phyloP scores from a whole-genome alignment of 768 basidiomycete species.

The Trametes coccinea region DNA sequence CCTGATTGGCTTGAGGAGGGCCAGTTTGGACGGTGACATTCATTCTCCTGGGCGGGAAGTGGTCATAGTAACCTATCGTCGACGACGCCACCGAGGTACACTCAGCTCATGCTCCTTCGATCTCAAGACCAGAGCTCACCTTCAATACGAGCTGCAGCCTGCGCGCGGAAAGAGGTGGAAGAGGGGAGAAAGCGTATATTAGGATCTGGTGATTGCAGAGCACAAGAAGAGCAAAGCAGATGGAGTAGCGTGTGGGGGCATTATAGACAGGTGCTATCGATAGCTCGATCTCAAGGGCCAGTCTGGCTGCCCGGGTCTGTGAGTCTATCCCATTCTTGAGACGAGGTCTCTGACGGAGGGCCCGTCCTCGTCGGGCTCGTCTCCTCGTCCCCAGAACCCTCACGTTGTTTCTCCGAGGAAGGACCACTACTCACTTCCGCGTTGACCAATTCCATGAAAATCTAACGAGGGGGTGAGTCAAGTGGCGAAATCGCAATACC shows the following conservation, averaged over 20 bases:
- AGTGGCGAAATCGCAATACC: constrained; percentile 1
- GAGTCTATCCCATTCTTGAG: constrained; percentile 88
- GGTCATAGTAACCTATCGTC: constrained; percentile 67
- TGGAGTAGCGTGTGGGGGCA: constrained; percentile 14
- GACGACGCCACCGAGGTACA: constrained; percentile 23
- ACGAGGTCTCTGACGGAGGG: constrained; percentile 84
- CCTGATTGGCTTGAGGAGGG: constrained; percentile 30
- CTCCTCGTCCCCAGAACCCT: constrained; percentile 46
- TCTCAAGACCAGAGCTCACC: constrained; percentile 54
- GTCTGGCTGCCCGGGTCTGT: constrained; percentile 70
- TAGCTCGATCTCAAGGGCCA: constrained; percentile 35
- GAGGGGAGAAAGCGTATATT: constrained; percentile 29
- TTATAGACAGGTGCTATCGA: constrained; percentile 17
- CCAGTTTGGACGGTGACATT: constrained; percentile 60
- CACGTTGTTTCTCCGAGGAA: constrained; percentile 40
- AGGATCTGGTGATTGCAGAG: constrained; percentile 28
- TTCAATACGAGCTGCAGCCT: constrained; percentile 72
- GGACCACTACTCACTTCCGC: constrained; percentile 88
- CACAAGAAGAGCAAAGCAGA: constrained; percentile 18
- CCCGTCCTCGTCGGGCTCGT: constrained; percentile 61
- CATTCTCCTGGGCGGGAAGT: constrained; percentile 72
- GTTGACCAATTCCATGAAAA: constrained; percentile 83
- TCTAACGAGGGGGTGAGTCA: constrained; percentile 33
- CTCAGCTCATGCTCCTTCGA: constrained; percentile 25
- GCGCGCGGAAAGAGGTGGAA: constrained; percentile 15